These are phyloP conservation scores for Leccinum uliginosum DNA, from an alignment of 768 basidiomycete genomes.

Conservation along the genomic window DNA sequence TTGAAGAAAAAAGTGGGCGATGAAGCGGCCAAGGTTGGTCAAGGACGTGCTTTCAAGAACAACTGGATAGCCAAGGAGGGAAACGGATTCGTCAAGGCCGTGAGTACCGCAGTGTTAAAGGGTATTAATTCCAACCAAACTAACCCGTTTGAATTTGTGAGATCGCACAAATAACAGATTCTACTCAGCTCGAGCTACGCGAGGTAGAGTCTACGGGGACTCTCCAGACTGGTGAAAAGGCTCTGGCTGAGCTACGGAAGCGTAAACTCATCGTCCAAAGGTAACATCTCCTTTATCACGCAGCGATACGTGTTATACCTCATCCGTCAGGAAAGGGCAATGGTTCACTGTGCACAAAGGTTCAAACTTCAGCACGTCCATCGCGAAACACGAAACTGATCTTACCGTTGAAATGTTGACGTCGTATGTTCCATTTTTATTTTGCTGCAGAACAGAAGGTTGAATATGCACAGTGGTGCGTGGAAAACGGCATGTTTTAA, in stretches of 20 bases:
- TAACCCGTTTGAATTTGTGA: slow-evolving; percentile 27
- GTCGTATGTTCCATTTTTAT: slow-evolving; percentile 51
- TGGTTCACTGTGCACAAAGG: slow-evolving; percentile 93
- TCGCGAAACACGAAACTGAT: slow-evolving; percentile 93
- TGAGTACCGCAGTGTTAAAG: slow-evolving; percentile 36
- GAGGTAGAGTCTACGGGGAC: slow-evolving; percentile 73
- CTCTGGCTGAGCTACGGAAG: slow-evolving; percentile 82
- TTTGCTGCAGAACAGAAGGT: background rate
- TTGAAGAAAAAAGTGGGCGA: slow-evolving; percentile 78
- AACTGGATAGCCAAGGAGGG: slow-evolving; percentile 95
- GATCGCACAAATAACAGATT: slow-evolving; percentile 65
- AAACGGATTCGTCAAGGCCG: slow-evolving; percentile 79
- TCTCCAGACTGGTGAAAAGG: slow-evolving; percentile 71
- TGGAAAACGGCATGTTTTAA: slow-evolving; percentile 96
- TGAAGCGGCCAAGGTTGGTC: slow-evolving; percentile 88
- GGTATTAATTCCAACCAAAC: background rate
- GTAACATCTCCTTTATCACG: slow-evolving; percentile 35
- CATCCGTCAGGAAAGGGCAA: slow-evolving; percentile 73
- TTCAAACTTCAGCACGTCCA: slow-evolving; percentile 80
- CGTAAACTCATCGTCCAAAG: slow-evolving; percentile 84
- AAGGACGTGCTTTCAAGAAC: slow-evolving; percentile 94
- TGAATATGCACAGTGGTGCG: slow-evolving; percentile 56
- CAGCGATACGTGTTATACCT: slow-evolving; percentile 3
- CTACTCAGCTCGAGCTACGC: slow-evolving; percentile 67
- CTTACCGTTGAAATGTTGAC: slow-evolving; percentile 92